Conservation (phyloP, 805 yeast species). For the Cyberlindnera mycetangii region DNA sequence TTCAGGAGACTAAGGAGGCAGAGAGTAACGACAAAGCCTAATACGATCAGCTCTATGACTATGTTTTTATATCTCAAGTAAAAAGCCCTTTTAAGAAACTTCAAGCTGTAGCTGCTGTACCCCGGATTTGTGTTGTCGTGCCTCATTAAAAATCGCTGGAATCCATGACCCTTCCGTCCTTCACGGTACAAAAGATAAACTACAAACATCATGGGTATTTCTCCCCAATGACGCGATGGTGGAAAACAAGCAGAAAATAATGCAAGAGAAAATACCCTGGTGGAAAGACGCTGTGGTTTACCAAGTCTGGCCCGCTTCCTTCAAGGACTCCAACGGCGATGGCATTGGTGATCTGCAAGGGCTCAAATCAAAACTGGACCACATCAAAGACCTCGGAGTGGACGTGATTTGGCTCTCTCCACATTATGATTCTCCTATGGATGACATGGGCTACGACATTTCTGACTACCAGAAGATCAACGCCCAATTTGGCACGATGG, state of each 20-base stretch:
- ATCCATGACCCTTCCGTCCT: background rate
- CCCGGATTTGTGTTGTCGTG: background rate
- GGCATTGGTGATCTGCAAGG: constrained; percentile 60
- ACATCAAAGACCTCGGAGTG: constrained; percentile 45
- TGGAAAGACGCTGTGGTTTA: constrained; percentile 59
- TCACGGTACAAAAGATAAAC: background rate
- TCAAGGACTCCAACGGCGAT: constrained; percentile 55
- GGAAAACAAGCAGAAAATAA: background rate
- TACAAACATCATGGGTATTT: no score
- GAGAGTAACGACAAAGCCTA: background rate
- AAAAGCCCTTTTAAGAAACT: no score
- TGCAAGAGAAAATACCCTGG: constrained; percentile 31
- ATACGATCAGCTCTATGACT: background rate
- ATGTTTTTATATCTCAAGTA: background rate
- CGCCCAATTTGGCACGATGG: constrained; percentile 50
- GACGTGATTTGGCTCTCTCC: constrained; percentile 58
- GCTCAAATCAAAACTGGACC: constrained; percentile 48
- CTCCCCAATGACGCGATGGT: no score
- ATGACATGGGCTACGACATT: constrained; percentile 64
- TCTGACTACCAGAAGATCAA: constrained; percentile 50
- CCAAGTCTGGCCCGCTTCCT: constrained; percentile 61
- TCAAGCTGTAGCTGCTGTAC: background rate
- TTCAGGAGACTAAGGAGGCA: constrained; percentile 8
- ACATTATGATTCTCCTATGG: constrained; percentile 55
- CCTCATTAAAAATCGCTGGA: constrained; percentile 1